phyloP scores from a whole-genome alignment of 306 rosid genomes.

The Sophora flavescens region DNA sequence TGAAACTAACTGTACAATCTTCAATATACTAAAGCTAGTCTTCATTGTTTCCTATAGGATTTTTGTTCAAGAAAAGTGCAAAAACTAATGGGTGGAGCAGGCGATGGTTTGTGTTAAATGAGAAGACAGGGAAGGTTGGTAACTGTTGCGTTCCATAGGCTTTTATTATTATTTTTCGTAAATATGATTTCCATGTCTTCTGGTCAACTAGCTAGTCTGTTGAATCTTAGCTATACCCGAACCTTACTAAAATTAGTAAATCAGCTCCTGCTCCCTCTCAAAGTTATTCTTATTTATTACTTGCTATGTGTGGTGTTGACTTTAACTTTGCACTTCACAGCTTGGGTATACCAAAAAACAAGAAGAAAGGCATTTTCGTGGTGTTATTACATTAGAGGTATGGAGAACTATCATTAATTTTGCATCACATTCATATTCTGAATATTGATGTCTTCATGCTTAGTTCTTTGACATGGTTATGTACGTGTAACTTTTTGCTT shows the following conservation, averaged over 20 bases:
- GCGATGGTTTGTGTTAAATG: constrained; percentile 97
- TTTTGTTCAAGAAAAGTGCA: constrained; percentile 84
- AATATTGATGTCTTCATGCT: too few species aligned
- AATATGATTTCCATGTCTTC: background rate
- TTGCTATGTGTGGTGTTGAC: constrained; percentile 35
- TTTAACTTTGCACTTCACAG: constrained; percentile 57
- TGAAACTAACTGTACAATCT: background rate
- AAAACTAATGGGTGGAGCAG: constrained; percentile 95
- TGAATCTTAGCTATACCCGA: background rate
- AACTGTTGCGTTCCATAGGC: constrained; percentile 15
- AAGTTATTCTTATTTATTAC: too few species aligned
- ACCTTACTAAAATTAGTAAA: too few species aligned
- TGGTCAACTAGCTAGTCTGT: background rate
- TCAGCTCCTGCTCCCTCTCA: too few species aligned
- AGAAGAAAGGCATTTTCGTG: constrained; percentile 91
- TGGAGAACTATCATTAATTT: constrained; percentile 27
- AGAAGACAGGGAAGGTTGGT: constrained; percentile 95
- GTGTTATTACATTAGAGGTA: constrained; percentile 96
- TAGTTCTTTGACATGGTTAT: too few species aligned
- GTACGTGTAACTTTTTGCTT: too few species aligned
- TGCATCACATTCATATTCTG: background rate
- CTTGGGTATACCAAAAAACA: constrained; percentile 97
- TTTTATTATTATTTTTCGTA: background rate
- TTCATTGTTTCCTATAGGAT: constrained; percentile 64
- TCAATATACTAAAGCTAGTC: constrained; percentile 2